Evolutionary conservation across 2,329 filamentous ascomycete genomes (phyloP).

Genomic region (Ploettnerulaceae sp.): DNA sequence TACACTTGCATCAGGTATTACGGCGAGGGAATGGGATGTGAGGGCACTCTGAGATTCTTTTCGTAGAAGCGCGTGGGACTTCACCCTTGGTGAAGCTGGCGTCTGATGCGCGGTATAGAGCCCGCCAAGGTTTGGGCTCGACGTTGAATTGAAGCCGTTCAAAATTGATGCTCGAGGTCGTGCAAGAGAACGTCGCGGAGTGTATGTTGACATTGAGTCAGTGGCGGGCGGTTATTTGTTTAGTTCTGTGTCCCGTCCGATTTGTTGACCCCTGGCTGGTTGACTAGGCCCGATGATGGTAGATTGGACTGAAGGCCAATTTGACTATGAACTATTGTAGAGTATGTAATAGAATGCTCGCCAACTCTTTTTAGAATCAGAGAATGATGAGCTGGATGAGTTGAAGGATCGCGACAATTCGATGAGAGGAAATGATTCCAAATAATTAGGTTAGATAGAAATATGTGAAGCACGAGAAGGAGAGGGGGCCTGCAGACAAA

Average conservation of each 20-base stretch:
- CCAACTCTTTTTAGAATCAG: neutral
- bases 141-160: constrained; percentile 44
- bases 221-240: constrained; percentile 5
- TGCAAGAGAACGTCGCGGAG: constrained; percentile 32
- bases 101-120: constrained; percentile 24
- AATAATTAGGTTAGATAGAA: neutral
- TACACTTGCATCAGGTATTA: constrained; percentile 62
- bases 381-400: neutral
- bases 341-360: neutral
- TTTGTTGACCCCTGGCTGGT: constrained; percentile 1
- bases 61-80: constrained; percentile 47
- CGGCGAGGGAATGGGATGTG: constrained; percentile 56
- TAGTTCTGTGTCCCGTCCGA: neutral
- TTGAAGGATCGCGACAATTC: neutral
- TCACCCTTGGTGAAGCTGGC: constrained; percentile 8
- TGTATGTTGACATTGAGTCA: constrained; percentile 27
- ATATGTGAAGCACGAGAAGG: neutral
- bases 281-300: constrained; percentile 5
- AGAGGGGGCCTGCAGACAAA: neutral
- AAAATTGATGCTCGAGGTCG: constrained; percentile 31
- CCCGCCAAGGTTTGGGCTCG: constrained; percentile 53
- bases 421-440: neutral
- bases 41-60: constrained; percentile 69
- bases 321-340: neutral
- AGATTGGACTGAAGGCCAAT: too few relatives aligned